Conservation (phyloP, 176 grass and related monocot genomes). For the Zoysia pacifica region DNA sequence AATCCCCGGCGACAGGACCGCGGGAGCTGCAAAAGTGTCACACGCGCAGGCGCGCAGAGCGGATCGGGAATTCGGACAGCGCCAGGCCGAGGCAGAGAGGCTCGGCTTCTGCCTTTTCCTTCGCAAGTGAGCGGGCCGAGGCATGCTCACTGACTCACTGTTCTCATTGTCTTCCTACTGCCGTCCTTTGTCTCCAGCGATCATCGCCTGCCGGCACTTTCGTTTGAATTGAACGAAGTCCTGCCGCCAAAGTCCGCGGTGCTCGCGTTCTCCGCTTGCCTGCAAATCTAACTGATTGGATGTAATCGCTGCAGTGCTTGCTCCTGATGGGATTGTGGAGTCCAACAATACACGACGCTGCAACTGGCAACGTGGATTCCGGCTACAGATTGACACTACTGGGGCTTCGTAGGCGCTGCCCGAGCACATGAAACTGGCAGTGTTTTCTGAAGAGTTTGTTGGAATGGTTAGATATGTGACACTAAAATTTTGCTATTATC, state of each 20-base stretch:
- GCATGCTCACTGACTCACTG: conserved; percentile 12
- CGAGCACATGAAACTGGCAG: not conserved
- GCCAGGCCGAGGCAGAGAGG: not conserved
- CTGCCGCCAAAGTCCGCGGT: not conserved
- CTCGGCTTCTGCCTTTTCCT: not conserved
- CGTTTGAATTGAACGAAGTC: conserved; percentile 48
- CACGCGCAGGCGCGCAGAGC: conserved; percentile 3
- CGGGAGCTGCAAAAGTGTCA: conserved; percentile 4
- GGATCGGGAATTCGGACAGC: conserved; percentile 27
- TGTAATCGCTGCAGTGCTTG: not conserved
- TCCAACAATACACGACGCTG: not conserved
- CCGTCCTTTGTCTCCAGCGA: not conserved
- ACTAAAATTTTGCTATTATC: too few species aligned
- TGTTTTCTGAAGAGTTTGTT: not conserved
- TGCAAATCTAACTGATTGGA: not conserved
- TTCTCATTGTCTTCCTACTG: not conserved
- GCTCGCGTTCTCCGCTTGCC: not conserved
- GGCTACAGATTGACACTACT: not conserved
- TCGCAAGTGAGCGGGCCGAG: not conserved
- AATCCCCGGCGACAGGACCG: not conserved
- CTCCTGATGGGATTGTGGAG: not conserved
- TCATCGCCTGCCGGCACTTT: not conserved
- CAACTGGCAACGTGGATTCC: not conserved
- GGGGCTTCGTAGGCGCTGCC: too few species aligned
- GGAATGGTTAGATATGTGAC: too few species aligned